Evolutionary conservation across 345 rosid species (phyloP).

Genomic region (Pelargonium nanum): DNA sequence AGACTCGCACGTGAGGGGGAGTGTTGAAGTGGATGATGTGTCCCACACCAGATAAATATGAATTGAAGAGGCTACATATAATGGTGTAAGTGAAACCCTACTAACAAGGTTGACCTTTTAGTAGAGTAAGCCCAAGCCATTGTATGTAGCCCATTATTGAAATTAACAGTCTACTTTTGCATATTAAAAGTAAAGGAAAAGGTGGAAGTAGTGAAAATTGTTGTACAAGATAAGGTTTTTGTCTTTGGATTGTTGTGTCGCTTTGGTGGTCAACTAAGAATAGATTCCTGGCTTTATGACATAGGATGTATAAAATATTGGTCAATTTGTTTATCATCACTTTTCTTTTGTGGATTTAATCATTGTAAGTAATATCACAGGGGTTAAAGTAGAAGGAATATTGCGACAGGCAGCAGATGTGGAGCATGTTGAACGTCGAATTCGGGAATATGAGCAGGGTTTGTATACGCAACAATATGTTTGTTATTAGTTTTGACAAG

Average conservation of each 20-base stretch:
- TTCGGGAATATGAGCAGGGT: conserved; percentile 93
- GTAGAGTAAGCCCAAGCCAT: too few relatives aligned
- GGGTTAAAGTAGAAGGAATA: conserved; percentile 82
- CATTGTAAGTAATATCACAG: conserved; percentile 23
- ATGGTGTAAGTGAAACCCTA: too few relatives aligned
- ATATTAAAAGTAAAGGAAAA: too few relatives aligned
- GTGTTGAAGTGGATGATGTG: too few relatives aligned
- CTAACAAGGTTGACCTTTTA: too few relatives aligned
- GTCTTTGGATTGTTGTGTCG: neutral
- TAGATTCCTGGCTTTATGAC: neutral
- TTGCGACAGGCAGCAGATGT: conserved; percentile 98
- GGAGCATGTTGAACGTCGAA: conserved; percentile 81
- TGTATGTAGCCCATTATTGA: too few relatives aligned
- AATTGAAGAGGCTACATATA: too few relatives aligned
- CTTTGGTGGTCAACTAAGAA: neutral
- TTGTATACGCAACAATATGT: conserved; percentile 12
- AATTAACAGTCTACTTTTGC: too few relatives aligned
- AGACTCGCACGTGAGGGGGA: too few relatives aligned
- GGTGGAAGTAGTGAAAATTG: neutral
- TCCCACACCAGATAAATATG: too few relatives aligned
- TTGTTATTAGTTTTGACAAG: neutral
- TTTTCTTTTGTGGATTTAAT: neutral
- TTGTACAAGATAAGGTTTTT: too few relatives aligned
- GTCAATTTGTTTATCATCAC: neutral
- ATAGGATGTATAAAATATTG: neutral